These are phyloP conservation scores for Astragalus glycyphyllos DNA, from an alignment of 306 rosid species.

Conservation along the genomic window DNA sequence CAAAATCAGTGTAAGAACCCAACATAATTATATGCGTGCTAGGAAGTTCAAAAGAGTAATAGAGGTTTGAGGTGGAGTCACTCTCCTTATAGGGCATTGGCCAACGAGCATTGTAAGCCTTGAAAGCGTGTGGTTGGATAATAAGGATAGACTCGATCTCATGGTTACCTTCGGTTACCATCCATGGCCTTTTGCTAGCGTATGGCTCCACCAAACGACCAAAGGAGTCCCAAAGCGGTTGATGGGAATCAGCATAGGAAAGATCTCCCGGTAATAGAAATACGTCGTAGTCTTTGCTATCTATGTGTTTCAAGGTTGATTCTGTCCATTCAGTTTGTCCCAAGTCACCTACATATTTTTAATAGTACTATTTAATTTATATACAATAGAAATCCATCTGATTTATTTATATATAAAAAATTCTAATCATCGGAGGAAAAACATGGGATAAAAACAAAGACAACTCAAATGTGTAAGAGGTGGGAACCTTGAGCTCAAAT, in stretches of 20 bases:
- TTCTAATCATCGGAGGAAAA: too few species aligned
- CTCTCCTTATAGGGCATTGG: slow-evolving; percentile 65
- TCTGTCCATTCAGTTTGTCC: slow-evolving; percentile 80
- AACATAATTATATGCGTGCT: slow-evolving; percentile 65
- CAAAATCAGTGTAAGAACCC: slow-evolving; percentile 67
- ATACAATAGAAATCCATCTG: neutral
- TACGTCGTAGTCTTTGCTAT: slow-evolving; percentile 63
- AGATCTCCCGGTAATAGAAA: slow-evolving; percentile 71
- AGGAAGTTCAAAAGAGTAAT: slow-evolving; percentile 69
- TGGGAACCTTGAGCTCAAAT: too few species aligned
- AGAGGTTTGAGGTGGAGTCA: slow-evolving; percentile 67
- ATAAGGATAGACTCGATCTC: slow-evolving; percentile 63
- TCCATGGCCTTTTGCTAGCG: slow-evolving; percentile 79
- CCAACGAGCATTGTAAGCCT: slow-evolving; percentile 74
- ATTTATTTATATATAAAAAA: too few species aligned
- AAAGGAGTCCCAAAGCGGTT: slow-evolving; percentile 75
- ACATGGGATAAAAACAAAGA: too few species aligned
- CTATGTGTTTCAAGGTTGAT: slow-evolving; percentile 63
- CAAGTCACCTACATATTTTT: slow-evolving; percentile 57
- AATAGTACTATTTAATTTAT: neutral
- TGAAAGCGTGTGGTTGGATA: slow-evolving; percentile 47
- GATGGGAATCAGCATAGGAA: slow-evolving; percentile 67
- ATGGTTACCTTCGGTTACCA: slow-evolving; percentile 85
- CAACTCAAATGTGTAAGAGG: too few species aligned
- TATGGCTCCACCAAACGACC: slow-evolving; percentile 75